Conservation (phyloP, 257 asterid species). For the Lavandula angustifolia region DNA sequence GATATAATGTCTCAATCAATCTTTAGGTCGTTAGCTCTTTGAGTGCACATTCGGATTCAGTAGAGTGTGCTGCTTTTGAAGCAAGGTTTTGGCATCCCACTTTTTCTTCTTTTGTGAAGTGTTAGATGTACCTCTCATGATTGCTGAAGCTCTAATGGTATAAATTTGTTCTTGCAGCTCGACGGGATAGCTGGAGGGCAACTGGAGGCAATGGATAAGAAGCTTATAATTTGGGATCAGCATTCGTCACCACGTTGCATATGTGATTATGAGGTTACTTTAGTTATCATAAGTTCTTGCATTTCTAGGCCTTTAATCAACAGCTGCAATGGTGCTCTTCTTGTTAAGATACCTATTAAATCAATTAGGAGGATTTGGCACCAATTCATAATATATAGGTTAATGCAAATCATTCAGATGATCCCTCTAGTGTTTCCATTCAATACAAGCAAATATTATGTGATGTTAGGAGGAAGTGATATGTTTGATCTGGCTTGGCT, state of each 20-base stretch:
- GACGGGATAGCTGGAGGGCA: conserved; percentile 62
- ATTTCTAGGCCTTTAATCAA: too few relatives aligned
- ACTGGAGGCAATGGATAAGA: conserved; percentile 88
- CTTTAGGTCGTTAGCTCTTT: conserved; percentile 80
- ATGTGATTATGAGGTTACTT: conserved; percentile 73
- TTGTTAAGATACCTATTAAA: too few relatives aligned
- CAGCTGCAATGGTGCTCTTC: too few relatives aligned
- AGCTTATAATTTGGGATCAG: conserved; percentile 85
- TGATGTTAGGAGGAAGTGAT: conserved; percentile 61
- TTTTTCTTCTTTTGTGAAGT: too few relatives aligned
- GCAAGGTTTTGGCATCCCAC: conserved; percentile 54
- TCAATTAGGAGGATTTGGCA: too few relatives aligned
- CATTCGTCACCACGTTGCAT: conserved; percentile 70
- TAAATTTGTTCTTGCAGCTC: conserved; percentile 45
- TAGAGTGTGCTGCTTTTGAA: conserved; percentile 82
- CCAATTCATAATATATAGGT: too few relatives aligned
- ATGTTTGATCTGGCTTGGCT: conserved; percentile 70
- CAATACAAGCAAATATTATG: too few relatives aligned
- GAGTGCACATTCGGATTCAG: conserved; percentile 73
- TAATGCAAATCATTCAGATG: too few relatives aligned
- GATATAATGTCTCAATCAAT: conserved; percentile 18
- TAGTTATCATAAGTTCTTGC: not conserved
- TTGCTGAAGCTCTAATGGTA: conserved; percentile 28
- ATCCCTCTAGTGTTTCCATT: too few relatives aligned
- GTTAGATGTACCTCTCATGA: conserved; percentile 25